Percentiles rank a stretch among this genome's conserved stretches.
These are phyloP conservation scores for Pseudocercospora fijiensis DNA, from an alignment of 2,329 filamentous ascomycete species.

Conservation along the genomic window DNA sequence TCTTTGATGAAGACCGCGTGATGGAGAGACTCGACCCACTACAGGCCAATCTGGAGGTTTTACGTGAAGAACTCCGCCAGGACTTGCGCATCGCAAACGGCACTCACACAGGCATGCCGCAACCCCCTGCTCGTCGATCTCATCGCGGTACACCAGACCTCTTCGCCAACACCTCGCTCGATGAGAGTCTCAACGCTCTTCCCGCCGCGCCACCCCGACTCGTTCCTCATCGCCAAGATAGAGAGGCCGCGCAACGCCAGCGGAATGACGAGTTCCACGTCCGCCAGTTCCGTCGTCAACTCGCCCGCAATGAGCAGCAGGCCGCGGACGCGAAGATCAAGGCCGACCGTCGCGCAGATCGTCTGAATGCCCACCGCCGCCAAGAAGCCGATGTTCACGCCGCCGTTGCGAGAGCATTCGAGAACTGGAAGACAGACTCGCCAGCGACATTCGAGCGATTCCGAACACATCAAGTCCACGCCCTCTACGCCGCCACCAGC, in stretches of 20 bases:
- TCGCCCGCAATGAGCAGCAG: neutral
- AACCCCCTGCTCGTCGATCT: neutral
- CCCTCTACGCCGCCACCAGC: neutral
- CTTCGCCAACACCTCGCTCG: conserved; percentile 3
- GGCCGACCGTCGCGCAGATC: neutral
- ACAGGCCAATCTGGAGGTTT: neutral
- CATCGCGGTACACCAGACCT: neutral
- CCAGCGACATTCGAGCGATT: neutral
- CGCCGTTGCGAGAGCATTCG: neutral
- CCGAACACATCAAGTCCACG: neutral
- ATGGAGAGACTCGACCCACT: neutral
- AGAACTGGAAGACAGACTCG: neutral
- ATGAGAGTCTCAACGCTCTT: neutral
- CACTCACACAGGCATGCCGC: neutral
- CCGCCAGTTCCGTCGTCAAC: neutral
- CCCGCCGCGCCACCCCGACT: neutral
- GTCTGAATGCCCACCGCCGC: neutral
- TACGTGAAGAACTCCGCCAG: neutral
- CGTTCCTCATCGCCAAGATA: neutral
- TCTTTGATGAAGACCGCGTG: neutral
- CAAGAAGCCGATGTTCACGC: neutral
- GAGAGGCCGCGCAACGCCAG: neutral
- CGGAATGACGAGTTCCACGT: neutral
- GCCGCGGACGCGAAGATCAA: neutral
- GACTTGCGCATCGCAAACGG: neutral